Base-by-base conservation (phyloP, 2,329 filamentous ascomycete species). In the Aureobasidium namibiae region DNA sequence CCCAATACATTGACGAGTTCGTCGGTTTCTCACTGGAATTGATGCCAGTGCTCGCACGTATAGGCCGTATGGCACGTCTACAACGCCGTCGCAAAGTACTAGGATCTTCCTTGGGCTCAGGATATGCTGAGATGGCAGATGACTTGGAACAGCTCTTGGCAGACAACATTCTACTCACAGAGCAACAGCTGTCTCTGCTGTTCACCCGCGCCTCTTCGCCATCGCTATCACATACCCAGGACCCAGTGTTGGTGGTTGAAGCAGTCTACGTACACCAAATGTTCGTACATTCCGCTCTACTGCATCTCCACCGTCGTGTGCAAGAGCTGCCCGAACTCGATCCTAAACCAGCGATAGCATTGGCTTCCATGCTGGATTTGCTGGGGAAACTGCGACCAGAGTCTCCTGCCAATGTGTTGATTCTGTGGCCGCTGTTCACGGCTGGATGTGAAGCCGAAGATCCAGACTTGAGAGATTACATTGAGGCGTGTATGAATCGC, bases 21-120 rank as follows among this genome's bases (percentile, higher is more conserved):
- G 57, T 59, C n/a, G 57, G 57, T 31, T 59, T 59, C 18, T 59
- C 57, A 14, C 39, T 59, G 13, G 57, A 59, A 14, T 31, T 59
- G 16, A 53, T 59, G 57, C 57, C 57, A 3, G 45, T 59, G 2
- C 46, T 59, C 13, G 46, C 57, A 3, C 36, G 57, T 11, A 59
- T 59, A 34, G 39, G 46, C 6, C 57, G 57, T 33, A 59, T 59
- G 57, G 57, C 57, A 16, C 57, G 57, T 18, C 21, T 59, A 11
- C 57, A 59, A n/a, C 46, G 45, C 11, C 45, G 57, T 11, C 45
- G 46, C 8, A 42, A 44, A 11, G n/a, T 16, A 4, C 16, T 59
- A 9, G 57, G 57, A 3, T 39, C 41, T 33, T 46, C 54, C 9
- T 31, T 46, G 7, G 46, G 16, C 24, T 41, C 38, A 8, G 44